These are phyloP conservation scores for Achaetomium macrosporum DNA, from an alignment of 2,329 filamentous ascomycete species.

Conservation along the genomic window DNA sequence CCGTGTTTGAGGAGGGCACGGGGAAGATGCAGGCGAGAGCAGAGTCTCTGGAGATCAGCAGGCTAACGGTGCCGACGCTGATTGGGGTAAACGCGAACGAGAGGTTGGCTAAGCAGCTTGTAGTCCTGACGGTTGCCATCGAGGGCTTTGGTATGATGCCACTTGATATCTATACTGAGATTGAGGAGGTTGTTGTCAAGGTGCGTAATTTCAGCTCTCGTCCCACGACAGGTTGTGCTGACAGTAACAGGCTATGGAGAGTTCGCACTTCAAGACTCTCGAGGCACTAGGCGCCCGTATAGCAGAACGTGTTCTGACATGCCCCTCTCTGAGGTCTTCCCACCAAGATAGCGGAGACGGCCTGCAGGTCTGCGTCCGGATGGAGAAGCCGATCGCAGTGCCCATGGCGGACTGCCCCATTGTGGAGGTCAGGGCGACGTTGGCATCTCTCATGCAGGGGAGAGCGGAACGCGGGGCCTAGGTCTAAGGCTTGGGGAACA, in stretches of 20 bases:
- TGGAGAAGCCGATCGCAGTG: conserved; percentile 71
- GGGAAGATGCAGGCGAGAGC: conserved; percentile 25
- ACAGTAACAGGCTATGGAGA: conserved; percentile 42
- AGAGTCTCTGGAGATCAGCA: conserved; percentile 44
- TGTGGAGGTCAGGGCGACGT: conserved; percentile 48
- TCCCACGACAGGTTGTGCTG: conserved; percentile 1
- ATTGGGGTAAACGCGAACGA: conserved; percentile 71
- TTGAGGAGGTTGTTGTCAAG: conserved; percentile 58
- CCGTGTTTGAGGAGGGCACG: conserved; percentile 31
- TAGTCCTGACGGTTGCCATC: conserved; percentile 57
- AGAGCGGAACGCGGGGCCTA: background rate
- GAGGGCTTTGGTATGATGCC: conserved; percentile 41
- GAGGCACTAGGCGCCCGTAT: conserved; percentile 53
- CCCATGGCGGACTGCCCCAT: conserved; percentile 65
- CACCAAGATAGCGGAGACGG: conserved; percentile 25
- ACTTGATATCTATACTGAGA: conserved; percentile 45
- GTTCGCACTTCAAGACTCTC: conserved; percentile 56
- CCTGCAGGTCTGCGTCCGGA: conserved; percentile 52
- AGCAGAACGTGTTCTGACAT: conserved; percentile 39
- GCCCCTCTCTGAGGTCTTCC: conserved; percentile 29
- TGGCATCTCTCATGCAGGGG: background rate
- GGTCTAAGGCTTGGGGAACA: background rate
- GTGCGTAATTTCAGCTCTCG: conserved; percentile 37
- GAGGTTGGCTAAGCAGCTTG: conserved; percentile 58
- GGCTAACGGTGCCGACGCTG: conserved; percentile 58